Conservation (phyloP, 2,329 filamentous ascomycete species). For the Ophiostoma fasciatum region DNA sequence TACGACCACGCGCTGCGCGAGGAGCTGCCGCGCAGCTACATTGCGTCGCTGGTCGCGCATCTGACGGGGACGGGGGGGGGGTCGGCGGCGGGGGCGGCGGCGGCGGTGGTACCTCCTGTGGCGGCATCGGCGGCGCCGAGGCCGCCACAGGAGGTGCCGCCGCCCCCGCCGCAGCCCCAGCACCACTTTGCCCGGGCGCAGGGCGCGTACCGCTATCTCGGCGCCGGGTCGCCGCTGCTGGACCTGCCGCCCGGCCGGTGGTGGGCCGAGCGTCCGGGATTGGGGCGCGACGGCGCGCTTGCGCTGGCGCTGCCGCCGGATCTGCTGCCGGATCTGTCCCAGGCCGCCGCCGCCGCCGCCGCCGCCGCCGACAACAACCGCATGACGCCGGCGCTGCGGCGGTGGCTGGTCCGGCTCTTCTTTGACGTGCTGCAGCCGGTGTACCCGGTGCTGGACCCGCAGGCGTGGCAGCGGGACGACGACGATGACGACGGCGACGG, state of each 20-base stretch:
- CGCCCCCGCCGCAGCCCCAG: not conserved
- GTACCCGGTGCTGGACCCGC: conserved; percentile 1
- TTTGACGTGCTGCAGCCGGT: conserved; percentile 1
- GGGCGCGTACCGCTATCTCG: conserved; percentile 3
- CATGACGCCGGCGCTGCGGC: not conserved
- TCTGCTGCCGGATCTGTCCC: too few relatives aligned
- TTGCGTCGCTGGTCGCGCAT: conserved; percentile 3
- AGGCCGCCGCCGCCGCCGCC: too few relatives aligned
- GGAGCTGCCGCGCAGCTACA: conserved; percentile 4
- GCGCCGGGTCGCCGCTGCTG: conserved; percentile 1
- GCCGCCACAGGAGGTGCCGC: too few relatives aligned
- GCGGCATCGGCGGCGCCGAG: too few relatives aligned
- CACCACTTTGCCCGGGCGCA: conserved; percentile 1
- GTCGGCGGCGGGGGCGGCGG: too few relatives aligned
- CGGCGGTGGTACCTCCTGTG: not conserved
- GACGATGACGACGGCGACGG: not conserved
- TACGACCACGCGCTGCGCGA: conserved; percentile 5
- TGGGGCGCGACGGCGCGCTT: too few relatives aligned
- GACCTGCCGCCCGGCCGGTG: not conserved
- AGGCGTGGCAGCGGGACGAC: not conserved
- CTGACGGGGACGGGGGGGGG: not conserved
- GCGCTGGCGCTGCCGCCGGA: too few relatives aligned
- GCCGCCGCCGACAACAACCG: not conserved
- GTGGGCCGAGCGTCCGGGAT: too few relatives aligned
- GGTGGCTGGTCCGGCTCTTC: not conserved